A percentile compares a stretch with the other conserved stretches of the same genome.
These are phyloP conservation scores for Cicer judaicum DNA, from an alignment of 306 rosid genomes.

Conservation along the genomic window DNA sequence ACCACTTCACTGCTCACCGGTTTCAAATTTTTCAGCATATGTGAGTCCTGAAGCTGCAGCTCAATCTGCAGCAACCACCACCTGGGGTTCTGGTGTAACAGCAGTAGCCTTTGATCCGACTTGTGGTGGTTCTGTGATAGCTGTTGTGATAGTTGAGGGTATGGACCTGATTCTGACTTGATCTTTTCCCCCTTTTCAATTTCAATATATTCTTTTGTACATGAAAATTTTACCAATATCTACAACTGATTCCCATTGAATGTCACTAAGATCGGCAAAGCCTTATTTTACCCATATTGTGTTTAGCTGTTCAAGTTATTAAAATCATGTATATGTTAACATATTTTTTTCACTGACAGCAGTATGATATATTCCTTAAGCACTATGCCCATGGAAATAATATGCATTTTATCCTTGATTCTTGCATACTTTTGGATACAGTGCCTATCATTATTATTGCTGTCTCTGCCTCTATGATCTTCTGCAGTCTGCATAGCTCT, in stretches of 20 bases:
- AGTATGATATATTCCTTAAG: not conserved
- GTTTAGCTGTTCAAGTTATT: slow-evolving; percentile 6
- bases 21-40: slow-evolving; percentile 95
- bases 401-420: not conserved
- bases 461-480: slow-evolving; percentile 7
- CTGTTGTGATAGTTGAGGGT: slow-evolving; percentile 95
- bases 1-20: slow-evolving; percentile 93
- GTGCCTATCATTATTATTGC: not conserved
- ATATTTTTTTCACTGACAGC: not conserved
- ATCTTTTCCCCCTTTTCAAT: slow-evolving; percentile 1
- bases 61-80: slow-evolving; percentile 88
- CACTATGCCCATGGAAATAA: not conserved
- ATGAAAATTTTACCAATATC: slow-evolving; percentile 22
- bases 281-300: slow-evolving; percentile 2
- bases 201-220: slow-evolving; percentile 5
- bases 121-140: slow-evolving; percentile 88
- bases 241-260: not conserved
- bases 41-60: slow-evolving; percentile 95
- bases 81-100: slow-evolving; percentile 98
- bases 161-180: slow-evolving; percentile 40
- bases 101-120: slow-evolving; percentile 98
- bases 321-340: not conserved
- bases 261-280: not conserved
- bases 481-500: not conserved
- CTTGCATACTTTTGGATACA: not conserved